phyloP scores from a whole-genome alignment of 805 yeast genomes.

The Saccharomycopsis babjevae region DNA sequence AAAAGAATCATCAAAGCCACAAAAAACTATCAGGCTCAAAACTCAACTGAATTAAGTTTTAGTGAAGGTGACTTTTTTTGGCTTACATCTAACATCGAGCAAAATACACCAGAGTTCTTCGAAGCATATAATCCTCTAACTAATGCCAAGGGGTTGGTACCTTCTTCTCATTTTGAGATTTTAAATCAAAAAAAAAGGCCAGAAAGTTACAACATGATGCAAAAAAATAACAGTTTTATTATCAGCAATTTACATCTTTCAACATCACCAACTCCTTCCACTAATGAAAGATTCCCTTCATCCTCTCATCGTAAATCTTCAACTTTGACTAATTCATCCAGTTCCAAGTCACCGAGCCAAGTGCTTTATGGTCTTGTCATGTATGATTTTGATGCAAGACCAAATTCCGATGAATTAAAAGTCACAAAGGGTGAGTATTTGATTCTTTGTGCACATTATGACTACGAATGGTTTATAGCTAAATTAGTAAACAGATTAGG shows the following conservation, averaged over 20 bases:
- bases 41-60: slow-evolving; percentile 72
- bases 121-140: slow-evolving; percentile 84
- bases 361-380: slow-evolving; percentile 77
- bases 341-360: slow-evolving; percentile 9
- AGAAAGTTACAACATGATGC: slow-evolving; percentile 22
- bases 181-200: slow-evolving; percentile 28
- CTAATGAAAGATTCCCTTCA: slow-evolving; percentile 13
- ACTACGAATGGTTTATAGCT: slow-evolving; percentile 95
- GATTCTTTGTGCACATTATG: slow-evolving; percentile 92
- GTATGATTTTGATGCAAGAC: slow-evolving; percentile 78
- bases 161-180: slow-evolving; percentile 72
- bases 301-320: slow-evolving; percentile 5
- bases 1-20: slow-evolving; percentile 77
- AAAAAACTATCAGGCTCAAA: slow-evolving; percentile 43
- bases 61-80: slow-evolving; percentile 81
- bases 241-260: slow-evolving; percentile 20
- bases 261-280: slow-evolving; percentile 16
- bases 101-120: slow-evolving; percentile 58
- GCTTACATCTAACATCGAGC: slow-evolving; percentile 43
- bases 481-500: slow-evolving; percentile 92
- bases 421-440: slow-evolving; percentile 80
- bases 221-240: slow-evolving; percentile 20
- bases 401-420: slow-evolving; percentile 69
- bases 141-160: slow-evolving; percentile 75
- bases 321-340: slow-evolving; percentile 20